These are phyloP conservation scores for Rhodotorula sp. DNA, from an alignment of 1,284 basidiomycete genomes.

Conservation along the genomic window DNA sequence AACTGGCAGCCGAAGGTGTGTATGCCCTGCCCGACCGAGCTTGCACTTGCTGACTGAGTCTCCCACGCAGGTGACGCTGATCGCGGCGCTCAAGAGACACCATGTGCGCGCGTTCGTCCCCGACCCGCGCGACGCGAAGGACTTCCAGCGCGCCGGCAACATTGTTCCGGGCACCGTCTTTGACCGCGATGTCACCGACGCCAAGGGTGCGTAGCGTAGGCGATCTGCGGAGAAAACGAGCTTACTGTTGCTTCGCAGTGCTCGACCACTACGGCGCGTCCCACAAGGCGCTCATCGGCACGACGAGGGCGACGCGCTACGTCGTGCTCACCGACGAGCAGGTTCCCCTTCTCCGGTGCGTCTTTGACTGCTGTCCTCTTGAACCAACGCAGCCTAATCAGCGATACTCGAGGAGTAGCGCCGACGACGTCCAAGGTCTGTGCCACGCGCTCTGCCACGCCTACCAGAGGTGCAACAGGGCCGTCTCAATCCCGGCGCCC, in stretches of 20 bases:
- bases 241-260: not conserved
- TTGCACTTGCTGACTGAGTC: not conserved
- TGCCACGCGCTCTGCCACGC: constrained; percentile 1
- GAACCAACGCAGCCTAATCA: not conserved
- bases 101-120: constrained; percentile 13
- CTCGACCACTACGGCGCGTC: constrained; percentile 12
- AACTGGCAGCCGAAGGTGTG: constrained; percentile 1
- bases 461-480: constrained; percentile 16
- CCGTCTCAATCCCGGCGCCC: constrained; percentile 11
- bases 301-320: constrained; percentile 17
- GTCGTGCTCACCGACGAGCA: constrained; percentile 15
- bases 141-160: not conserved
- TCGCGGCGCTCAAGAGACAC: constrained; percentile 18
- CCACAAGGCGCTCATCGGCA: constrained; percentile 3
- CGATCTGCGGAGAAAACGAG: not conserved
- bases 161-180: constrained; percentile 13
- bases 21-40: not conserved
- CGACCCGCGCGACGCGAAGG: not conserved
- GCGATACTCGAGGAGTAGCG: not conserved
- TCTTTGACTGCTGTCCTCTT: too few species aligned
- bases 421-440: constrained; percentile 10
- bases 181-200: constrained; percentile 6
- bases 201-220: not conserved
- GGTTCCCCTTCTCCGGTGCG: not conserved
- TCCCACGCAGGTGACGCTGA: not conserved